Conservation (phyloP, 2,329 filamentous ascomycete species). For the Clarireedia homoeocarpa region DNA sequence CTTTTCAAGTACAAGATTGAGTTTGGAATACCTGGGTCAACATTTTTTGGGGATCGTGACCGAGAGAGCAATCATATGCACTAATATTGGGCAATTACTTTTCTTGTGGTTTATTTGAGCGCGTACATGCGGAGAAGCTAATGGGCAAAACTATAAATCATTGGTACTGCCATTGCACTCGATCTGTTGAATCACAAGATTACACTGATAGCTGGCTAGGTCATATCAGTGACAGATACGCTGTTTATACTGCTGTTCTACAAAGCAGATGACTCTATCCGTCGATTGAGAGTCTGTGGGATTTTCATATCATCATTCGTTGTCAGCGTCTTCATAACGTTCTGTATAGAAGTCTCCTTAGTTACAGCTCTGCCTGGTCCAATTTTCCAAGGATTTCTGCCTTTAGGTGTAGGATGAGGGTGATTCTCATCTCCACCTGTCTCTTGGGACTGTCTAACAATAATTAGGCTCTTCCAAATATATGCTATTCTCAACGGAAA, state of each 20-base stretch:
- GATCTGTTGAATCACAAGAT: slow-evolving; percentile 55
- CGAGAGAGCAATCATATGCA: slow-evolving; percentile 35
- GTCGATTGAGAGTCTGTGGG: slow-evolving; percentile 52
- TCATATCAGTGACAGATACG: slow-evolving; percentile 58
- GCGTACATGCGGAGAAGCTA: slow-evolving; percentile 19
- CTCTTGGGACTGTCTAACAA: neutral
- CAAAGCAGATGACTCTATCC: slow-evolving; percentile 47
- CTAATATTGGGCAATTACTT: too few species aligned
- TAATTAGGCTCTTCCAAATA: slow-evolving; percentile 48
- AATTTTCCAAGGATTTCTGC: slow-evolving; percentile 56
- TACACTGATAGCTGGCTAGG: slow-evolving; percentile 58
- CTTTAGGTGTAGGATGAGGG: slow-evolving; percentile 48
- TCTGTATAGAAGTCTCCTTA: slow-evolving; percentile 58
- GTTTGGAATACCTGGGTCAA: slow-evolving; percentile 45
- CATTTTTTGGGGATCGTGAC: slow-evolving; percentile 44
- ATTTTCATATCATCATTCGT: slow-evolving; percentile 54
- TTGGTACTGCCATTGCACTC: slow-evolving; percentile 62
- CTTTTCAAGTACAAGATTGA: slow-evolving; percentile 43
- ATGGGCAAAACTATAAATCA: slow-evolving; percentile 39
- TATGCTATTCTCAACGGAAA: slow-evolving; percentile 72
- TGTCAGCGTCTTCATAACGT: slow-evolving; percentile 57
- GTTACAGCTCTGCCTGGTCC: slow-evolving; percentile 46
- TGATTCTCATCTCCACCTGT: slow-evolving; percentile 19
- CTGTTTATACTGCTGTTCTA: slow-evolving; percentile 61
- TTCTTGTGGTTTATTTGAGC: too few species aligned